Conservation (phyloP, 2,329 filamentous ascomycete species). For the Curvularia lunata region DNA sequence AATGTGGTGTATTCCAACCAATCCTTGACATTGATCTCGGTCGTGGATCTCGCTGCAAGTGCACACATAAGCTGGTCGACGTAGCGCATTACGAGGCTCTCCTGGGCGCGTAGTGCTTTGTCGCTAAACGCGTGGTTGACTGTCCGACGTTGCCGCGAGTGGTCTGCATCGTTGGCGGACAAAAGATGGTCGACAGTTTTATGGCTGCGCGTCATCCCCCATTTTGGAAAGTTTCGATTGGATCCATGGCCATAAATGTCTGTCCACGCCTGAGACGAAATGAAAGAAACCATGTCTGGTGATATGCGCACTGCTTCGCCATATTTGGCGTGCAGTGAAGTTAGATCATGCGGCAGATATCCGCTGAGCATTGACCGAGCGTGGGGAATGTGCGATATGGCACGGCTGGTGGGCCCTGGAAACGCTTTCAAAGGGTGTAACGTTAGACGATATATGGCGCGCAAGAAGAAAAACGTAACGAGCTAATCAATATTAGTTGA, state of each 20-base stretch:
- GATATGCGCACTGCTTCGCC: constrained; percentile 19
- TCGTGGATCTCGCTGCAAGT: neutral
- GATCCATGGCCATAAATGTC: constrained; percentile 45
- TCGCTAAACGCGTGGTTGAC: constrained; percentile 48
- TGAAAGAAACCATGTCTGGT: constrained; percentile 13
- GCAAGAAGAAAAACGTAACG: neutral
- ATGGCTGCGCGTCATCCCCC: constrained; percentile 2
- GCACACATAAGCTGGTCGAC: constrained; percentile 24
- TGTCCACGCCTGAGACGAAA: constrained; percentile 41
- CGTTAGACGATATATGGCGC: constrained; percentile 24
- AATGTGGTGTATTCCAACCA: constrained; percentile 51
- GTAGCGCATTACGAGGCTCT: constrained; percentile 42
- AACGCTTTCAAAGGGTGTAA: constrained; percentile 27
- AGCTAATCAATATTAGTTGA: neutral
- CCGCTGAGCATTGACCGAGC: constrained; percentile 4
- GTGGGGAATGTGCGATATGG: constrained; percentile 15
- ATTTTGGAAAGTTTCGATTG: neutral
- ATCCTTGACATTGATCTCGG: constrained; percentile 3
- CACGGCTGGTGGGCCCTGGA: constrained; percentile 34
- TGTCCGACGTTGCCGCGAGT: constrained; percentile 35
- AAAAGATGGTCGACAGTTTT: constrained; percentile 14
- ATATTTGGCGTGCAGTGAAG: constrained; percentile 10
- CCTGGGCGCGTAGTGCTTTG: constrained; percentile 45
- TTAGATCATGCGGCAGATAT: neutral
- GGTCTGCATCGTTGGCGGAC: constrained; percentile 24